Percentiles rank a stretch among this genome's conserved stretches.
Evolutionary conservation across 805 yeast genomes (phyloP).

Genomic region (Groenewaldozyma tartarivorans): DNA sequence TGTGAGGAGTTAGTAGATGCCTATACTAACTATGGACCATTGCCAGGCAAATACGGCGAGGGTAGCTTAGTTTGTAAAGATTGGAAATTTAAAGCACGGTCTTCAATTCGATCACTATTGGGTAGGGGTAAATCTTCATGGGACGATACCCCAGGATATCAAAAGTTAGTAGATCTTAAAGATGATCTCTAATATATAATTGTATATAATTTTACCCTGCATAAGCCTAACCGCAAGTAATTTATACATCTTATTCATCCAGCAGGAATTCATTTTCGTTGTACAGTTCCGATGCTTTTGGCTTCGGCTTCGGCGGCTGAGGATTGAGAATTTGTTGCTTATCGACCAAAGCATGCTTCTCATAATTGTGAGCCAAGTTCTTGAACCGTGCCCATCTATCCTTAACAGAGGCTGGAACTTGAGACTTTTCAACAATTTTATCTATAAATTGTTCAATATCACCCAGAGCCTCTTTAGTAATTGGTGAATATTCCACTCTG

Average conservation of each 20-base stretch:
- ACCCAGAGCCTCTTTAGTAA: slow-evolving; percentile 55
- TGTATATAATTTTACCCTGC: not conserved
- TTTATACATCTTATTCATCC: not conserved
- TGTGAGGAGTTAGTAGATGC: slow-evolving; percentile 76
- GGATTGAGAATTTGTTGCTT: too few relatives aligned
- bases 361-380: slow-evolving; percentile 3
- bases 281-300: not conserved
- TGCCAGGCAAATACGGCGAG: slow-evolving; percentile 48
- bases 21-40: slow-evolving; percentile 78
- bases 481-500: slow-evolving; percentile 61
- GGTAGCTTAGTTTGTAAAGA: slow-evolving; percentile 83
- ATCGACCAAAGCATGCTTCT: not conserved
- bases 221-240: too few relatives aligned
- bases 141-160: slow-evolving; percentile 78
- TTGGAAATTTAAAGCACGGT: slow-evolving; percentile 79
- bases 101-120: slow-evolving; percentile 62
- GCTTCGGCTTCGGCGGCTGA: slow-evolving; percentile 7
- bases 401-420: slow-evolving; percentile 41
- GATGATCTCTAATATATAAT: not conserved
- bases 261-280: slow-evolving; percentile 2
- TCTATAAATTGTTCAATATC: slow-evolving; percentile 51
- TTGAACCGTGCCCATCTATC: slow-evolving; percentile 40
- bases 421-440: slow-evolving; percentile 39
- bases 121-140: slow-evolving; percentile 70
- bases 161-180: slow-evolving; percentile 45